Base-by-base conservation (phyloP, 2,329 filamentous ascomycete genomes). In the Arthrobotrys conoides region DNA sequence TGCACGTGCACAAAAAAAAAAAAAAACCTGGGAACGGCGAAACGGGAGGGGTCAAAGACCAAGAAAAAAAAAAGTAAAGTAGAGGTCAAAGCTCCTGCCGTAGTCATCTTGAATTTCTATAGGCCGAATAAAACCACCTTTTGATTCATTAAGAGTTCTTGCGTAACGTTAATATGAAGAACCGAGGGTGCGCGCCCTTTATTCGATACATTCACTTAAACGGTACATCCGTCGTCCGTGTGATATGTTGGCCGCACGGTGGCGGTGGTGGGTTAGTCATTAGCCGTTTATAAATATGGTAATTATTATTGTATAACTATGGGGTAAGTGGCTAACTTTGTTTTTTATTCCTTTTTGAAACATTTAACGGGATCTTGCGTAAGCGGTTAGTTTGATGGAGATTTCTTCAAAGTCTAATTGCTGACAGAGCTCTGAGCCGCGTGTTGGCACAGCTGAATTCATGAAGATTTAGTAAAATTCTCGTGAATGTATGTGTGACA, bases 71-170 rank as follows among this genome's bases (percentile, higher is more conserved):
- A 18, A 16, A 46, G 6, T 3, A 46, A 18, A 22, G 1, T 14
- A 22, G 63, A 33, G 71, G 71, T 75, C 71, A 75, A 75, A 75
- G 71, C 71, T 75, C 71, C 71, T 44, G 30, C 24, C 22, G 22
- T 24, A 14, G 22, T 10, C n/a, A 30, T 20, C 46, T 24, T 53
- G 63, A 10, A 27, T 27, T 51, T 46, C 24, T 16, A 55, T 53
- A 53, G 27, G 44, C 55, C 48, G 6, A 22, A 44, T 36, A 22
- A n/a, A 14, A 9, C 48, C 1, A 8, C 10, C 5, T n/a, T n/a
- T n/a, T 22, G 2, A 20, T 51, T 51, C 14, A 16, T n/a, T 51
- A 12, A 14, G 5, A 10, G n/a, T 59, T 51, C 24, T 59, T 73
- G 61, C 61, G 51, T 67, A 73, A 73, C 48, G 10, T 22, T 51